Conservation (phyloP, 441 rosid species). For the Dalechampia spathulata region DNA sequence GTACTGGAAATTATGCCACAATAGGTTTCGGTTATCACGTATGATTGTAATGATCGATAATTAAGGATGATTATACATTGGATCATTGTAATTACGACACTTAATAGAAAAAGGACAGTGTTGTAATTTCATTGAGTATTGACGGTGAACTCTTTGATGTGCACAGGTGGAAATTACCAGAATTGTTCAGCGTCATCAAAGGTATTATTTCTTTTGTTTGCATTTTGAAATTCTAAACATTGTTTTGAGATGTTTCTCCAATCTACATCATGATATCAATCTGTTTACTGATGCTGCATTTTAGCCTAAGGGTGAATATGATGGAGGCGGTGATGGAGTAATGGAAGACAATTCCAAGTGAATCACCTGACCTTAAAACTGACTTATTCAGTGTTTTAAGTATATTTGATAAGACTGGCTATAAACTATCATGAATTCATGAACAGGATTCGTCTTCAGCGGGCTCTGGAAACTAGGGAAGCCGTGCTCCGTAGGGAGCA, state of each 20-base stretch:
- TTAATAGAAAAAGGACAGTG: too few relatives aligned
- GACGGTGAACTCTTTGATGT: slow-evolving; percentile 31
- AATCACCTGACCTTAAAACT: slow-evolving; percentile 18
- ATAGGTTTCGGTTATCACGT: too few relatives aligned
- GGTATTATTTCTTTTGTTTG: slow-evolving; percentile 20
- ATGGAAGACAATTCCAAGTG: slow-evolving; percentile 84
- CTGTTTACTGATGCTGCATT: slow-evolving; percentile 20
- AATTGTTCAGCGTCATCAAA: slow-evolving; percentile 37
- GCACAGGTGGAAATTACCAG: slow-evolving; percentile 33
- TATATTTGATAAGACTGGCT: not conserved
- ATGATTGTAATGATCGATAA: too few relatives aligned
- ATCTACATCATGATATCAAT: slow-evolving; percentile 12
- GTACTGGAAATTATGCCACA: too few relatives aligned
- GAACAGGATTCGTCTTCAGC: slow-evolving; percentile 81
- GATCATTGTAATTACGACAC: too few relatives aligned
- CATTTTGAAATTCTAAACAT: not conserved
- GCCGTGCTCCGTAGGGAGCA: slow-evolving; percentile 85
- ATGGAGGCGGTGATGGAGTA: slow-evolving; percentile 31
- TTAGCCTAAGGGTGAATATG: slow-evolving; percentile 37
- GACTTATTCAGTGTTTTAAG: slow-evolving; percentile 1
- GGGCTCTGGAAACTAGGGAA: slow-evolving; percentile 70
- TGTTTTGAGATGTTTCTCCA: not conserved
- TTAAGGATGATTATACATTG: too few relatives aligned
- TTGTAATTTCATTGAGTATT: not conserved
- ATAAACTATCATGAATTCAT: slow-evolving; percentile 19